These are phyloP conservation scores for Pluteus cervinus DNA, from an alignment of 768 basidiomycete genomes.

Conservation along the genomic window DNA sequence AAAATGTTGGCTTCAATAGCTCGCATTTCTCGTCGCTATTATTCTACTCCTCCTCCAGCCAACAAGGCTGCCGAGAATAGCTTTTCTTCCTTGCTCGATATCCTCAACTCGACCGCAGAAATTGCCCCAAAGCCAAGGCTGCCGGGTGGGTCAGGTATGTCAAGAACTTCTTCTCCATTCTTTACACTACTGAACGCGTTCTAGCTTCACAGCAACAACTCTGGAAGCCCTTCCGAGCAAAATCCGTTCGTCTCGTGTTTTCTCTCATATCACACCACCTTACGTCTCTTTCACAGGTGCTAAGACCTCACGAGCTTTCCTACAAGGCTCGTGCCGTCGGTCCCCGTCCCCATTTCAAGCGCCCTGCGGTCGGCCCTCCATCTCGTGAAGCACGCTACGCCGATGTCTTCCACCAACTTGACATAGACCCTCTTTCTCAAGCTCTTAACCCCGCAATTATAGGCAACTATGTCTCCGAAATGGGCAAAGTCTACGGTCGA, in stretches of 20 bases:
- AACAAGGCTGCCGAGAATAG: too few relatives aligned
- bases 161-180: too few relatives aligned
- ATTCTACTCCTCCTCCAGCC: background rate
- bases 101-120: background rate
- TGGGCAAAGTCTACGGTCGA: constrained; percentile 78
- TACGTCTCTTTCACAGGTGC: constrained; percentile 29
- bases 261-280: constrained; percentile 1
- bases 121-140: too few relatives aligned
- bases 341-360: constrained; percentile 15
- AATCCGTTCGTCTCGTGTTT: constrained; percentile 3
- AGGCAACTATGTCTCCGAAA: constrained; percentile 53
- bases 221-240: constrained; percentile 6
- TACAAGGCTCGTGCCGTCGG: constrained; percentile 28
- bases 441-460: constrained; percentile 56
- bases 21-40: too few relatives aligned
- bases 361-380: constrained; percentile 49
- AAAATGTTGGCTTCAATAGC: too few relatives aligned
- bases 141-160: too few relatives aligned
- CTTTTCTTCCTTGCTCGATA: too few relatives aligned
- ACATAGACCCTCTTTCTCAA: constrained; percentile 70
- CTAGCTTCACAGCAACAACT: too few relatives aligned
- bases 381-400: constrained; percentile 42
- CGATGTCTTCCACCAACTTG: constrained; percentile 69
- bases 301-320: constrained; percentile 37
- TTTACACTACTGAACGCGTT: too few relatives aligned